Conservation (phyloP, 768 basidiomycete species). For the Pluteus cervinus region DNA sequence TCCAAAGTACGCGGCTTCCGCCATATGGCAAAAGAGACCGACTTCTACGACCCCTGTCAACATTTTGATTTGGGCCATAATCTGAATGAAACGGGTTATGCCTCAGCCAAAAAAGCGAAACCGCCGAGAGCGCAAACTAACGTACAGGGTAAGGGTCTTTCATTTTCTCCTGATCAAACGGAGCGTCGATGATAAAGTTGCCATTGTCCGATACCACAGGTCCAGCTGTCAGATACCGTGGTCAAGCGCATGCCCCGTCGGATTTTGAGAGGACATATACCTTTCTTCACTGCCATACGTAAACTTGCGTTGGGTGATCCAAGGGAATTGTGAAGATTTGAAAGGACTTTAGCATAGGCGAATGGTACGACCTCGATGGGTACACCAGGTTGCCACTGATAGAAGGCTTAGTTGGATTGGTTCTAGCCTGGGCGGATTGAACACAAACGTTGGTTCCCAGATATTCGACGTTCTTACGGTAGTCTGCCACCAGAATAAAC, state of each 20-base stretch:
- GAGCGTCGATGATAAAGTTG: constrained; percentile 97
- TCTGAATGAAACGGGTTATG: constrained; percentile 30
- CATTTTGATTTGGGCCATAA: constrained; percentile 81
- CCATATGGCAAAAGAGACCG: constrained; percentile 92
- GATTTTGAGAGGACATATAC: constrained; percentile 18
- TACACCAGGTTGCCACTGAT: constrained; percentile 87
- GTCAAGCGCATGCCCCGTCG: neutral
- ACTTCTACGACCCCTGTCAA: constrained; percentile 99
- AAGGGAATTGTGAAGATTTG: constrained; percentile 53
- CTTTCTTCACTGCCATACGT: constrained; percentile 88
- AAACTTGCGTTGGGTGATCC: constrained; percentile 70
- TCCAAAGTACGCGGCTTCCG: constrained; percentile 94
- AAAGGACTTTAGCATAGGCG: constrained; percentile 85
- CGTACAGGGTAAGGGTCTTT: constrained; percentile 56
- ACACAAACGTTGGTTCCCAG: constrained; percentile 76
- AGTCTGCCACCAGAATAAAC: constrained; percentile 91
- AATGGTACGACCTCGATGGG: constrained; percentile 97
- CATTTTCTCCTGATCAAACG: constrained; percentile 70
- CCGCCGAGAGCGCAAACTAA: too few species aligned
- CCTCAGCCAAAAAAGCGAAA: neutral
- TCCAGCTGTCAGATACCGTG: constrained; percentile 48
- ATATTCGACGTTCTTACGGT: constrained; percentile 82
- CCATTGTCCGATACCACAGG: constrained; percentile 97
- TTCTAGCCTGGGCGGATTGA: too few species aligned
- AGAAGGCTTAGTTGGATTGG: too few species aligned